Conservation (phyloP, 768 basidiomycete genomes). For the Dioszegia crocea region DNA sequence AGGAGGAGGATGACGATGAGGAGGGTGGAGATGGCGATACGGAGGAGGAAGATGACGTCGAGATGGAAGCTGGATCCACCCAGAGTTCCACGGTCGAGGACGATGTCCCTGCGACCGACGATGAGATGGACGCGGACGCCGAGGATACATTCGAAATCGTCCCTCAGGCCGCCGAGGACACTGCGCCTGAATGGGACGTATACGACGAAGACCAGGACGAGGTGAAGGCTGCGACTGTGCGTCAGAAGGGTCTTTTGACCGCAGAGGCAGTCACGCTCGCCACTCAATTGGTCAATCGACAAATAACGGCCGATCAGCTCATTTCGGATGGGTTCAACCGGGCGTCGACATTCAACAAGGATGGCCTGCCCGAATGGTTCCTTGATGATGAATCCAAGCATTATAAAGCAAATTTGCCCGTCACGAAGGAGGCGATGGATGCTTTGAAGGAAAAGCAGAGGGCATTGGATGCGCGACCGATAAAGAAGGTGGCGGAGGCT, state of each 20-base stretch:
- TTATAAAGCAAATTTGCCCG: conserved; percentile 91
- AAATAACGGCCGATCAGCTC: conserved; percentile 79
- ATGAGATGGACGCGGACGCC: not conserved
- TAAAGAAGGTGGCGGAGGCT: conserved; percentile 98
- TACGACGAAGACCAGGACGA: conserved; percentile 72
- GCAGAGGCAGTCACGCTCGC: conserved; percentile 89
- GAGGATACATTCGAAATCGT: conserved; percentile 61
- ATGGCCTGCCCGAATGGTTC: conserved; percentile 92
- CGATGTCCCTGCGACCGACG: conserved; percentile 5
- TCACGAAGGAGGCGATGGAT: conserved; percentile 89
- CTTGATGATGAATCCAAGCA: conserved; percentile 89
- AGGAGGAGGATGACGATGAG: conserved; percentile 51
- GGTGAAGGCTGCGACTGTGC: conserved; percentile 50
- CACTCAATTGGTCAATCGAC: conserved; percentile 81
- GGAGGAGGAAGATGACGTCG: conserved; percentile 34
- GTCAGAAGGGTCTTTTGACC: conserved; percentile 66
- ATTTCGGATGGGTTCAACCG: conserved; percentile 95
- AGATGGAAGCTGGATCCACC: conserved; percentile 34
- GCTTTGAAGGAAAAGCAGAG: conserved; percentile 83
- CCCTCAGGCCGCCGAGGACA: conserved; percentile 59
- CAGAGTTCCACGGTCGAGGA: conserved; percentile 28
- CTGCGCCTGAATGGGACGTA: conserved; percentile 73
- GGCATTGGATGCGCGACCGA: conserved; percentile 90
- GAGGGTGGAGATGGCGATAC: conserved; percentile 39
- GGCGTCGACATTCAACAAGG: conserved; percentile 84